These are phyloP conservation scores for Cryptosporidium parvum DNA, from an alignment of 169 alveolate genomes.

Conservation along the genomic window DNA sequence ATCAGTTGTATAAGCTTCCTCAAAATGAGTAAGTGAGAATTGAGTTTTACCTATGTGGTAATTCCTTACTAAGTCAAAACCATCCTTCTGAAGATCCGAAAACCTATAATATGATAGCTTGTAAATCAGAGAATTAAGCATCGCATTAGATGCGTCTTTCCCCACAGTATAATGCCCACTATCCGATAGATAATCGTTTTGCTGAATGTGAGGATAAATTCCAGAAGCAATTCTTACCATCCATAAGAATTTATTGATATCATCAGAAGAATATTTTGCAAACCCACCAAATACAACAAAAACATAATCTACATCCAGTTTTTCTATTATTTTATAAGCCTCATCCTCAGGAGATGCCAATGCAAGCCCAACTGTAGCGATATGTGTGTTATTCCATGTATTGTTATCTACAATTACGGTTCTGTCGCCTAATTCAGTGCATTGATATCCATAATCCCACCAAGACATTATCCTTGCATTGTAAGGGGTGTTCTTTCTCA, in stretches of 20 bases:
- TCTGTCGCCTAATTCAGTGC: slow-evolving; percentile 95
- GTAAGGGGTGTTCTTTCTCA: slow-evolving; percentile 93
- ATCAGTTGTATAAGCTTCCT: slow-evolving; percentile 96
- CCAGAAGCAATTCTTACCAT: slow-evolving; percentile 97
- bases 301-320: slow-evolving; percentile 95
- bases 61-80: slow-evolving; percentile 92
- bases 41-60: slow-evolving; percentile 84
- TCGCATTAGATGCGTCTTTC: slow-evolving; percentile 89
- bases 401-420: slow-evolving; percentile 98
- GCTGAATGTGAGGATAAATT: slow-evolving; percentile 92
- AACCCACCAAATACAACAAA: slow-evolving; percentile 95
- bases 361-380: slow-evolving; percentile 96
- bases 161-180: slow-evolving; percentile 89
- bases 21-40: slow-evolving; percentile 89
- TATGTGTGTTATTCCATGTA: slow-evolving; percentile 97
- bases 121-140: slow-evolving; percentile 93
- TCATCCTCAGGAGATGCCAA: slow-evolving; percentile 94
- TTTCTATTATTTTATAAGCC: slow-evolving; percentile 91
- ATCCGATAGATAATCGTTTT: slow-evolving; percentile 83
- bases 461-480: slow-evolving; percentile 95
- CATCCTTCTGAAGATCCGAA: slow-evolving; percentile 88
- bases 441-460: slow-evolving; percentile 99
- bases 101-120: slow-evolving; percentile 93
- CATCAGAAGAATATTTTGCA: slow-evolving; percentile 96
- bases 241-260: slow-evolving; percentile 97